phyloP scores from a whole-genome alignment of 2,329 filamentous ascomycete genomes.

The Hymenoscyphus salicellus region DNA sequence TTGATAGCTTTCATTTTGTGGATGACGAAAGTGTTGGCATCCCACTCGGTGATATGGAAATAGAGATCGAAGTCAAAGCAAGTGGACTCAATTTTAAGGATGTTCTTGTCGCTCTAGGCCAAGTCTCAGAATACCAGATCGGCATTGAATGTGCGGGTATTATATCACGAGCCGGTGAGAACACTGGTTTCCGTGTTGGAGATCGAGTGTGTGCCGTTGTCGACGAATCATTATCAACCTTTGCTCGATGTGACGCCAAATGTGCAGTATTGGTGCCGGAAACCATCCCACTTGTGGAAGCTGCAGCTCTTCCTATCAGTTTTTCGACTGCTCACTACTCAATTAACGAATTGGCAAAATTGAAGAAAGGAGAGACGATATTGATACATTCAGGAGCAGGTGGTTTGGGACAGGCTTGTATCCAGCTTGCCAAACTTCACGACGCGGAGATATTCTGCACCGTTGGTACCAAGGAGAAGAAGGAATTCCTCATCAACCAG shows the following conservation, averaged over 20 bases:
- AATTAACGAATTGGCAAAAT: slow-evolving; percentile 20
- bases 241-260: neutral
- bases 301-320: slow-evolving; percentile 23
- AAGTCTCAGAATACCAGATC: slow-evolving; percentile 18
- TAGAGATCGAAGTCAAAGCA: slow-evolving; percentile 14
- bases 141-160: slow-evolving; percentile 10
- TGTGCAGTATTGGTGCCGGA: slow-evolving; percentile 17
- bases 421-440: slow-evolving; percentile 30
- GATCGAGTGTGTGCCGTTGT: slow-evolving; percentile 20
- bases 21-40: slow-evolving; percentile 1
- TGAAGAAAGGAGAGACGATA: slow-evolving; percentile 27
- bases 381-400: slow-evolving; percentile 37
- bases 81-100: slow-evolving; percentile 22
- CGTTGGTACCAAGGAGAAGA: slow-evolving; percentile 32
- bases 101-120: slow-evolving; percentile 26
- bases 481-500: slow-evolving; percentile 27
- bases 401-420: slow-evolving; percentile 35
- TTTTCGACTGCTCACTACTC: slow-evolving; percentile 24
- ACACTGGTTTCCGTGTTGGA: slow-evolving; percentile 1
- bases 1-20: slow-evolving; percentile 21
- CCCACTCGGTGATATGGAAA: slow-evolving; percentile 11
- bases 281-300: slow-evolving; percentile 17
- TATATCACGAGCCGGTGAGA: neutral
- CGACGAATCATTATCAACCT: slow-evolving; percentile 25
- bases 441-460: slow-evolving; percentile 34